Base-by-base conservation (phyloP, 768 basidiomycete species). In the Suillus americanus region DNA sequence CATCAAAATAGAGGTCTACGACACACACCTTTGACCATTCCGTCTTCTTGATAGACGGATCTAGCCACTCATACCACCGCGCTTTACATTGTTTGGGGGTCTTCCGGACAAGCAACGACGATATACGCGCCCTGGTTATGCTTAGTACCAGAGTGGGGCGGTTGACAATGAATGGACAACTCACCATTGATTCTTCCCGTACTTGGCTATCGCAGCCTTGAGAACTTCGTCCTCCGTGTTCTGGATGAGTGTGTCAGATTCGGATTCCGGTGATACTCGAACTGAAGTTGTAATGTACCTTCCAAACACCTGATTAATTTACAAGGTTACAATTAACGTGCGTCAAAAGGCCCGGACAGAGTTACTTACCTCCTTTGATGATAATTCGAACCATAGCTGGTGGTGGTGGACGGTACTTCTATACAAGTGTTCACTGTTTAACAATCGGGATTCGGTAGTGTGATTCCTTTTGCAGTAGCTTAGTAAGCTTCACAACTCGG, bases 71-170 rank as follows among this genome's bases (percentile, higher is more conserved):
- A 74, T 97, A 98, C 97, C 97, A 99, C 46, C 95, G 91, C 1
- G 94, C 94, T 78, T 99, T 99, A 82, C 97, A 99, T 81, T 99
- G 97, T 75, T 99, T 99, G 13, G 97, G 96, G 2, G 97, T 99
- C 79, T 99, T 99, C 68, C 97, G 89, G 41, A 99, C 97, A 60
- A 99, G 87, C 37, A 99, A 83, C 38, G 97, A 99, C 13, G 95
- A 97, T 74, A 99, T 99, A 71, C 97, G 95, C 33, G 97, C 97
- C 96, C 94, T 92, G 55, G 8, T 50, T 50, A 16, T 40, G 12
- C 61, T 68, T 54, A 61, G 60, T 55, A 48, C 41, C 46, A 64
- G 38, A 41, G 10, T 14, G 5, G 56, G 43, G 43, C 13, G n/a
- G 18, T 14, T 35, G 5, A 69, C 78, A 12, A 23, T 37, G 5